Evolutionary conservation across 2,329 filamentous ascomycete genomes (phyloP).

Genomic region (Arthrobotrys sinensis): DNA sequence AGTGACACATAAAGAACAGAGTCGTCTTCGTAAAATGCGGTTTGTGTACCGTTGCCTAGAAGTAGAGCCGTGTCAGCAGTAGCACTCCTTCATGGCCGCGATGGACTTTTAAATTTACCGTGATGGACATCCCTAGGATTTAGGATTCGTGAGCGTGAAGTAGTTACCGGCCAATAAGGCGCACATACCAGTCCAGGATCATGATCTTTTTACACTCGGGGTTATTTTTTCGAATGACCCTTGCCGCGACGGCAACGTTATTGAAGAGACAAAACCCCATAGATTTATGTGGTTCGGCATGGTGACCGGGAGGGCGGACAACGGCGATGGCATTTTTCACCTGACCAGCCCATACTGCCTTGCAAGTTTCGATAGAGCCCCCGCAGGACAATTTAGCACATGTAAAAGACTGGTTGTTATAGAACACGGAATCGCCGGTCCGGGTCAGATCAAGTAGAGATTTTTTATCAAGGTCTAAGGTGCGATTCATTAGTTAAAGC

Average conservation of each 20-base stretch:
- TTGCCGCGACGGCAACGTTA: conserved; percentile 94
- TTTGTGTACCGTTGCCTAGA: conserved; percentile 89
- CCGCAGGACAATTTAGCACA: conserved; percentile 88
- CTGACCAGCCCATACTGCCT: conserved; percentile 84
- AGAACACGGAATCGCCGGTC: conserved; percentile 83
- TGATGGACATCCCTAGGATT: conserved; percentile 76
- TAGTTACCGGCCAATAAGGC: background rate
- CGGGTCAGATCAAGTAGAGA: conserved; percentile 80
- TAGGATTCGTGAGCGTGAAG: background rate
- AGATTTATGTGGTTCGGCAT: conserved; percentile 86
- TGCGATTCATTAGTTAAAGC: conserved; percentile 1
- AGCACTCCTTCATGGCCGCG: background rate
- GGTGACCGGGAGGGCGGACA: conserved; percentile 93
- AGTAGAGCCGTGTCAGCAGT: background rate
- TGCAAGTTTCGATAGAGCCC: conserved; percentile 94
- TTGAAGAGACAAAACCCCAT: conserved; percentile 97
- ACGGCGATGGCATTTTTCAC: conserved; percentile 97
- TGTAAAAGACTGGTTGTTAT: conserved; percentile 84
- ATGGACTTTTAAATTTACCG: conserved; percentile 68
- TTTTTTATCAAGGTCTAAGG: conserved; percentile 70
- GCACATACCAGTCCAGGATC: conserved; percentile 90
- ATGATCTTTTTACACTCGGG: conserved; percentile 90
- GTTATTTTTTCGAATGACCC: conserved; percentile 85
- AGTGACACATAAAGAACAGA: conserved; percentile 96
- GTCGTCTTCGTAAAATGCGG: conserved; percentile 94